Conservation (phyloP, 2,329 filamentous ascomycete genomes). For the Myriosclerotinia curreyana region DNA sequence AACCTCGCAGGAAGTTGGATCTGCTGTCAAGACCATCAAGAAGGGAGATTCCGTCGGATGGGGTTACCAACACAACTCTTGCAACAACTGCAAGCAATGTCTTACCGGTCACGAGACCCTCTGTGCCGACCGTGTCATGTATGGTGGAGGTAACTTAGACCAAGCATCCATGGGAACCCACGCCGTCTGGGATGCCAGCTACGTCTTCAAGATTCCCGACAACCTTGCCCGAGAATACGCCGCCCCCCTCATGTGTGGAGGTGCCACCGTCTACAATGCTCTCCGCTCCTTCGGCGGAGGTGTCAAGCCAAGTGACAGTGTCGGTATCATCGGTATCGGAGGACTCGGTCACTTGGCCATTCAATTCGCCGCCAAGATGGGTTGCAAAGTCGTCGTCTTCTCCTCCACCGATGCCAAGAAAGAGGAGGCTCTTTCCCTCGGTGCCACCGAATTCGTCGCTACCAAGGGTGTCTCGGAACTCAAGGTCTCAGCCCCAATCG, state of each 20-base stretch:
- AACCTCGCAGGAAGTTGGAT: conserved; percentile 39
- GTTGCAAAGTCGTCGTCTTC: conserved; percentile 57
- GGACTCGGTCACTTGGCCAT: conserved; percentile 62
- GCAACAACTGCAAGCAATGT: conserved; percentile 47
- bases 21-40: conserved; percentile 42
- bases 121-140: conserved; percentile 44
- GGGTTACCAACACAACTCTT: conserved; percentile 45
- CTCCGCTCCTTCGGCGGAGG: conserved; percentile 40
- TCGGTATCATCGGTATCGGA: conserved; percentile 53
- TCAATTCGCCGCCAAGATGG: conserved; percentile 62
- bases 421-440: conserved; percentile 57
- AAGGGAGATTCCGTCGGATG: conserved; percentile 49
- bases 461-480: conserved; percentile 42
- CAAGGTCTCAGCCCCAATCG: conserved; percentile 37
- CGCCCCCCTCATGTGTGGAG: conserved; percentile 48
- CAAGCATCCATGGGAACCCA: conserved; percentile 47
- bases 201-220: conserved; percentile 43
- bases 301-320: conserved; percentile 34
- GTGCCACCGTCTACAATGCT: conserved; percentile 44
- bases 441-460: conserved; percentile 60
- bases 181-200: conserved; percentile 43
- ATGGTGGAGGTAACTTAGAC: conserved; percentile 45
- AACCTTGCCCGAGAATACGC: conserved; percentile 43
- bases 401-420: conserved; percentile 60
- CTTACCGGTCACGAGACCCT: conserved; percentile 46